Evolutionary conservation across 208 protist genomes (phyloP).

Genomic region (Acanthamoeba culbertsoni): DNA sequence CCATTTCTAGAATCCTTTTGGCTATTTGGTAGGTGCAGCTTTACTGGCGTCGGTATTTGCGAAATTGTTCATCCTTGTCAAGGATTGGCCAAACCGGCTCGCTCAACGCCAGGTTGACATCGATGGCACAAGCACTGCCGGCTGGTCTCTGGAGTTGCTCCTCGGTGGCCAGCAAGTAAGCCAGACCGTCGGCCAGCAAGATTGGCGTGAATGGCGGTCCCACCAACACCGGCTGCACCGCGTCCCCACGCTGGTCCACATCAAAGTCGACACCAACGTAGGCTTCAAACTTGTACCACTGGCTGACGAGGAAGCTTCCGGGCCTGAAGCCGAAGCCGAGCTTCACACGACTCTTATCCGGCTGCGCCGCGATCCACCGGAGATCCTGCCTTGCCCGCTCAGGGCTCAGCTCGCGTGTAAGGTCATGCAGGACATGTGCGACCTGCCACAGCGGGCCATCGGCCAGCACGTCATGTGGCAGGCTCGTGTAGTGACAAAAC

Average conservation of each 20-base stretch:
- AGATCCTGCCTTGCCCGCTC: constrained; percentile 26
- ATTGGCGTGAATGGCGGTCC: constrained; percentile 56
- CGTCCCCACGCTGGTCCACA: neutral
- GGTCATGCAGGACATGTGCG: neutral
- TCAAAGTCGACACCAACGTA: constrained; percentile 31
- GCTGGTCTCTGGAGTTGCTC: neutral
- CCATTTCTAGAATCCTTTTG: too few species aligned
- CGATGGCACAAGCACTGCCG: neutral
- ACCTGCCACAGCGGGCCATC: constrained; percentile 2
- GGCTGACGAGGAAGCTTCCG: constrained; percentile 38
- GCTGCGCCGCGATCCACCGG: constrained; percentile 52
- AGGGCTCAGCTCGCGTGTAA: neutral
- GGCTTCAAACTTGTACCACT: constrained; percentile 62
- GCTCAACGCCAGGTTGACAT: constrained; percentile 23
- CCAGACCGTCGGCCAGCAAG: constrained; percentile 15
- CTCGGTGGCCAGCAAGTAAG: constrained; percentile 20
- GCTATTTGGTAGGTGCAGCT: too few species aligned
- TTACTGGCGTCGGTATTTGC: neutral
- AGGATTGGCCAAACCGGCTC: constrained; percentile 10
- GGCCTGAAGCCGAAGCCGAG: neutral
- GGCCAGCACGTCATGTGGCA: neutral
- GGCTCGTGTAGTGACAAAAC: neutral
- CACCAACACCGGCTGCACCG: constrained; percentile 17
- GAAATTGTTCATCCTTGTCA: neutral
- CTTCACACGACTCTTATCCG: constrained; percentile 41